phyloP scores from a whole-genome alignment of 2,329 filamentous ascomycete genomes.

The Hypoxylon sp. region DNA sequence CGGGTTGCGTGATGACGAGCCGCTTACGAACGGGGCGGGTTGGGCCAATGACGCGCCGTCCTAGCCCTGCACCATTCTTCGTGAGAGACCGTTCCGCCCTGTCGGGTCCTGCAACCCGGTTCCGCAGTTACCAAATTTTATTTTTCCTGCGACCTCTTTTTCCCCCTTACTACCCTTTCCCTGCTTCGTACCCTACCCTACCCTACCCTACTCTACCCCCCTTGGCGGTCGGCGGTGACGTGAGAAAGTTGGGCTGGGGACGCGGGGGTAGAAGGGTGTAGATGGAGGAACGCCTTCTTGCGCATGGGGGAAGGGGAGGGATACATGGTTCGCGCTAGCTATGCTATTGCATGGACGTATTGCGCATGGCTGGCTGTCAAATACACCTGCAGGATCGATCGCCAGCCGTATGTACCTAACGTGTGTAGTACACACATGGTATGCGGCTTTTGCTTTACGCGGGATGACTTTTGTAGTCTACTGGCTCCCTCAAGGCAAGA shows the following conservation, averaged over 20 bases:
- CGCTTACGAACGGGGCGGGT: constrained; percentile 34
- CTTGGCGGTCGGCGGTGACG: constrained; percentile 23
- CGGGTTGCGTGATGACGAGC: constrained; percentile 42
- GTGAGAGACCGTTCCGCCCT: constrained; percentile 37
- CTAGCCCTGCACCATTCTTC: constrained; percentile 30
- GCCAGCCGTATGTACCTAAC: constrained; percentile 14
- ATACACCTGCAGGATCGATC: constrained; percentile 34
- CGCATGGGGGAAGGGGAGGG: constrained; percentile 4
- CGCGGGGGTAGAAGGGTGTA: constrained; percentile 29
- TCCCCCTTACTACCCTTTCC: not conserved
- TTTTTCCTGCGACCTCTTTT: not conserved
- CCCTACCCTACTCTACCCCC: not conserved
- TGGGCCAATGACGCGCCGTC: constrained; percentile 31
- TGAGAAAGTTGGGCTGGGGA: constrained; percentile 22
- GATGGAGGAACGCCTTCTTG: constrained; percentile 15
- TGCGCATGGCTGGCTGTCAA: constrained; percentile 24
- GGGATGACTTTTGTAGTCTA: constrained; percentile 9
- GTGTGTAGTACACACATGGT: constrained; percentile 20
- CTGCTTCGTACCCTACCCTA: constrained; percentile 4
- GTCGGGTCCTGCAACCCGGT: constrained; percentile 42
- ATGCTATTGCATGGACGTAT: constrained; percentile 19
- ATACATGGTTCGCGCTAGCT: constrained; percentile 23
- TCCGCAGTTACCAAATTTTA: constrained; percentile 21
- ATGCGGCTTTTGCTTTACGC: constrained; percentile 29
- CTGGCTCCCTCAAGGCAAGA: not conserved